phyloP scores from a whole-genome alignment of 2,329 filamentous ascomycete species.

The Monosporascus cannonballus region DNA sequence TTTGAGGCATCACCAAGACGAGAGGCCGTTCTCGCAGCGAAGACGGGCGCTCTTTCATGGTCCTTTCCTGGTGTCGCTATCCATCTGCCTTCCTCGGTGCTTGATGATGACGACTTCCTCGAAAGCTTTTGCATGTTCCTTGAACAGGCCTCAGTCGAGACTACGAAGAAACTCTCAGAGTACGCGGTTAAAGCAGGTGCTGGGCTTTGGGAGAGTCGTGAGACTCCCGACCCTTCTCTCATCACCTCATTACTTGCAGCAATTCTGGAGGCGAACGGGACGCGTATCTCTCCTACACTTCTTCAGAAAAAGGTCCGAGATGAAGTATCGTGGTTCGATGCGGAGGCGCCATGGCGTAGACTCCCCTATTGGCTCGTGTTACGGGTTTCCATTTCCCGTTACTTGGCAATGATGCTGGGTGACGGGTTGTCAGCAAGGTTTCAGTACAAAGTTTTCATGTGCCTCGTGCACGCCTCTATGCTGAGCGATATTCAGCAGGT shows the following conservation, averaged over 20 bases:
- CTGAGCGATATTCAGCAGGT: constrained; percentile 30
- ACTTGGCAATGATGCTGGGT: constrained; percentile 36
- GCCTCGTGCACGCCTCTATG: constrained; percentile 37
- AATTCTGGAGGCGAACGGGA: constrained; percentile 49
- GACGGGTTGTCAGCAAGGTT: constrained; percentile 31
- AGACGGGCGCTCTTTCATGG: constrained; percentile 39
- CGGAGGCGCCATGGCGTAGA: constrained; percentile 52
- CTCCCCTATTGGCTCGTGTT: constrained; percentile 55
- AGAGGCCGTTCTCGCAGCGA: constrained; percentile 38
- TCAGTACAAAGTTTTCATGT: constrained; percentile 53
- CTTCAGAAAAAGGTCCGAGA: constrained; percentile 55
- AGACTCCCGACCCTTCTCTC: constrained; percentile 48
- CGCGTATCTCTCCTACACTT: constrained; percentile 22
- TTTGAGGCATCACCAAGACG: constrained; percentile 49
- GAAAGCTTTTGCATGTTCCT: constrained; percentile 43
- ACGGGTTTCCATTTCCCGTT: constrained; percentile 48
- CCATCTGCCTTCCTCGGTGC: constrained; percentile 30
- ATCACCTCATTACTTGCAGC: constrained; percentile 54
- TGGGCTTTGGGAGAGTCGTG: constrained; percentile 44
- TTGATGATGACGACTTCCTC: constrained; percentile 37
- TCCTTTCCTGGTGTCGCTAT: constrained; percentile 47
- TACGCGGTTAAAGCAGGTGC: constrained; percentile 43
- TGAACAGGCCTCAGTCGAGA: constrained; percentile 46
- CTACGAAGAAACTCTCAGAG: constrained; percentile 46
- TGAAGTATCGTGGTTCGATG: constrained; percentile 47